A percentile compares a stretch with the other conserved stretches of the same genome.
Evolutionary conservation across 306 rosid genomes (phyloP).

Genomic region (Rosa rugosa): DNA sequence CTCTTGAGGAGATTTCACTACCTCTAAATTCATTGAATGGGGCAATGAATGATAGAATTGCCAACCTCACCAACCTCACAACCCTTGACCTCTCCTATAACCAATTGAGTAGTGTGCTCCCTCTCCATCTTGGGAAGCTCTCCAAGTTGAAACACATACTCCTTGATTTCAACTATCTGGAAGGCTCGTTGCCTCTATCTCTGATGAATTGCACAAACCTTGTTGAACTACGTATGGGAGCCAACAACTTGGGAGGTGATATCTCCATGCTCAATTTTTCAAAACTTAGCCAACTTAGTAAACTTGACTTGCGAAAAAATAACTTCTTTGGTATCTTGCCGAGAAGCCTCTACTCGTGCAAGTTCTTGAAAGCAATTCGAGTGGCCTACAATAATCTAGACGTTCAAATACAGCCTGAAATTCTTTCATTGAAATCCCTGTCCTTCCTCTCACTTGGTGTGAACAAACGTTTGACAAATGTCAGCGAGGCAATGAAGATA

Average conservation of each 20-base stretch:
- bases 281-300: background rate
- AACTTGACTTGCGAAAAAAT: background rate
- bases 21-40: background rate
- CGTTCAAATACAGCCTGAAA: background rate
- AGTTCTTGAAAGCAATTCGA: conserved; percentile 1
- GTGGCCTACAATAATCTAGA: background rate
- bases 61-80: background rate
- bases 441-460: background rate
- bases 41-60: background rate
- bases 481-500: background rate
- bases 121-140: background rate
- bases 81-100: background rate
- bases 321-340: conserved; percentile 5
- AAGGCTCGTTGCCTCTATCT: background rate
- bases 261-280: background rate
- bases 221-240: background rate
- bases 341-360: conserved; percentile 3
- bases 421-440: background rate
- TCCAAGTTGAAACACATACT: background rate
- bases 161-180: background rate
- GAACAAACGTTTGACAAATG: background rate
- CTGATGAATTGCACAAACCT: conserved; percentile 7
- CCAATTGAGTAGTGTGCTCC: background rate
- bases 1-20: background rate
- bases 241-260: background rate